A percentile compares a stretch with the other conserved stretches of the same genome.
Evolutionary conservation across 108 stramenopile species (phyloP).

Genomic region (Aureococcus anophagefferens): DNA sequence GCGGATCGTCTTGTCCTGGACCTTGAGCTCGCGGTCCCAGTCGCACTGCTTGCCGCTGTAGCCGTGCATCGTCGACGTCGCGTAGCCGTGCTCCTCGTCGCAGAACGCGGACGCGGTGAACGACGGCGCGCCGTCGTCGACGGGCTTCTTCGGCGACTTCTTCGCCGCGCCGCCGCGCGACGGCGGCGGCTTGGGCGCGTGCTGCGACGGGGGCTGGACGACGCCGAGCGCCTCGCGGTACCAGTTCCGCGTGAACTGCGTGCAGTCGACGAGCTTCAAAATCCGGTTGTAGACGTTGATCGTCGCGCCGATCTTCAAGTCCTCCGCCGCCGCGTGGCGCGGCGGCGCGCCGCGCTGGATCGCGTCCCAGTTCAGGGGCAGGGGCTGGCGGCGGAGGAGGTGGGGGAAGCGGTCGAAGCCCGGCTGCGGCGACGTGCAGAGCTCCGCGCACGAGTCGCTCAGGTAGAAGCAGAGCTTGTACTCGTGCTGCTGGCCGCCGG

Average conservation of each 20-base stretch:
- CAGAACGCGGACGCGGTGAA: conserved; percentile 14
- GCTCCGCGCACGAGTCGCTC: conserved; percentile 31
- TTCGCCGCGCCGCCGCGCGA: neutral
- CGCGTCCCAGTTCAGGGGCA: conserved; percentile 14
- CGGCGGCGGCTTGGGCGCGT: neutral
- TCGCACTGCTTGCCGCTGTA: too few species aligned
- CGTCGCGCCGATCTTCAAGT: neutral
- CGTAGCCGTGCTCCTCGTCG: conserved; percentile 18
- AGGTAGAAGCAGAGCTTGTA: conserved; percentile 42
- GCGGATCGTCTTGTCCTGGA: conserved; percentile 2
- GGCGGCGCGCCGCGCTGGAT: neutral
- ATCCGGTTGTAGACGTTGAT: conserved; percentile 9
- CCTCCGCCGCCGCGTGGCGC: neutral
- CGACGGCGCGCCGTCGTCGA: conserved; percentile 8
- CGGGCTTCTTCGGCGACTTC: neutral
- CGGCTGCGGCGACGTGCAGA: conserved; percentile 23
- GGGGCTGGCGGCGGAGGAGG: conserved; percentile 21
- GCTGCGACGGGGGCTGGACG: neutral
- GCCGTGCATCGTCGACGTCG: too few species aligned
- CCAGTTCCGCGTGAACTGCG: neutral
- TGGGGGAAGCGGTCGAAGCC: conserved; percentile 27
- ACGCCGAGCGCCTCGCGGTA: conserved; percentile 1
- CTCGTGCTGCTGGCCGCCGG: too few species aligned
- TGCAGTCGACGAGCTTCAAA: conserved; percentile 3
- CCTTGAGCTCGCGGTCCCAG: neutral